Evolutionary conservation across 129 eudicot species (phyloP), one percentile per base, ranked within the genome.

Genomic region (Helichrysum umbraculigerum): DNA sequence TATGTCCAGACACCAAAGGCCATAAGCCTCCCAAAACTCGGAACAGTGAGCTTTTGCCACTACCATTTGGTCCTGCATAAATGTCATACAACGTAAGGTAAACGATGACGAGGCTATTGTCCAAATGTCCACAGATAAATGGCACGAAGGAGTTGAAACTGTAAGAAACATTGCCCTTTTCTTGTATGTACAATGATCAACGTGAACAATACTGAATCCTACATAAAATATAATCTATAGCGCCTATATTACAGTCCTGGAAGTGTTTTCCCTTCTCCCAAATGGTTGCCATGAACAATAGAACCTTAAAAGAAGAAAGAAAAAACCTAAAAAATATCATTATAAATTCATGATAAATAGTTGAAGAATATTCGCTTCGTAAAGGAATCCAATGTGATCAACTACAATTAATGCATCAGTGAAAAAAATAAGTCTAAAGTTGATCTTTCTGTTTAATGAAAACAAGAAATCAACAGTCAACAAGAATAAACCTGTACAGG

Each of bases 31-130:
- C 99, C 70, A 95, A 80, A 65, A 95, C 99, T 72, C 99, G 88
- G 79, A 95, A 95, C 37, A 95, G 97, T n/a, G 99, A 95, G 88
- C 99, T 95, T 76, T 95, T 95, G 52, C 99, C 99, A 41, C 99
- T 95, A 71, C 99, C 99, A 85, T 95, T 95, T 73, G 99, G 96
- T 83, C 99, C 97, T 95, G 76, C 82, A 78, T 41, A 51, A 56
- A 29, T 35, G 67, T 59, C 76, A 58, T 72, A 34, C 33, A 60
- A 60, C 39, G n/a, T 60, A 39, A 58, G 32, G 44, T 54, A 34
- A 68, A 57, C 19, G 54, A 9, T 8, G 21, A 34, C 9, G 20
- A 56, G 35, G 35, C 32, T 33, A 17, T 25, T 37, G 35, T 60
- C 64, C 52, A 66, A 19, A 67, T 75, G 20, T 19, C 54, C 54